Base-by-base conservation (phyloP, 1,284 basidiomycete genomes). In the Xerocomus cyaneibrunnescens region DNA sequence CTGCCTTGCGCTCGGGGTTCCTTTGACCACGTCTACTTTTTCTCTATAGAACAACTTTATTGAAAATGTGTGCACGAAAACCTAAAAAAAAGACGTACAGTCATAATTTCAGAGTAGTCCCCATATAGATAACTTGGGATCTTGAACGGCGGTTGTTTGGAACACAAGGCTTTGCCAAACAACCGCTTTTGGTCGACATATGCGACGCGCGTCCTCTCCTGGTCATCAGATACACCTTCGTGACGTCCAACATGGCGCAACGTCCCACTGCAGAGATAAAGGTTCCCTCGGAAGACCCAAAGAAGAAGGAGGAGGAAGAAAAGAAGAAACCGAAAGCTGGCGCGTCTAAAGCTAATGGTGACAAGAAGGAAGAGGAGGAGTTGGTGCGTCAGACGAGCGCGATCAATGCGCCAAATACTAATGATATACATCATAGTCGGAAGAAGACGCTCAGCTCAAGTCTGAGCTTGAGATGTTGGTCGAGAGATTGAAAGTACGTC, bases 381-480 rank as follows among this genome's bases (percentile, higher is more conserved):
- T 75, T 96, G 70, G 92, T 94, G 65, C 60, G 88, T 78, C 48
- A 35, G 37, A 48, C 50, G 25, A 45, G 37, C 47, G 42, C 25
- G 58, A 55, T 58, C 59, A 61, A 51, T 47, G 39, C 48, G 28
- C 27, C 28, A 23, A 27, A 28, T 48, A 41, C 34, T 51, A 28
- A 54, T 17, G 38, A 28, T 14, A 34, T 30, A 14, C 46, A 37
- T 49, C 52, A 0, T 59, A 95, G 93, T 93, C 90, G 19, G 97
- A 99, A 68, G 96, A 99, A 72, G 97, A 99, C 70, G 76, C 89
- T 31, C 92, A 96, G 68, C 84, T 99, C 55, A 93, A 93, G 75
- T 89, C 85, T 55, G 95, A 99, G 75, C 81, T 99, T 30, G 97
- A 99, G 69, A 97, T 99, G 95, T 83, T 99, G 23, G 86, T 97